Percentiles rank a stretch among this genome's conserved stretches.
These are phyloP conservation scores for Ajuga reptans DNA, from an alignment of 305 asterid genomes.

Conservation along the genomic window DNA sequence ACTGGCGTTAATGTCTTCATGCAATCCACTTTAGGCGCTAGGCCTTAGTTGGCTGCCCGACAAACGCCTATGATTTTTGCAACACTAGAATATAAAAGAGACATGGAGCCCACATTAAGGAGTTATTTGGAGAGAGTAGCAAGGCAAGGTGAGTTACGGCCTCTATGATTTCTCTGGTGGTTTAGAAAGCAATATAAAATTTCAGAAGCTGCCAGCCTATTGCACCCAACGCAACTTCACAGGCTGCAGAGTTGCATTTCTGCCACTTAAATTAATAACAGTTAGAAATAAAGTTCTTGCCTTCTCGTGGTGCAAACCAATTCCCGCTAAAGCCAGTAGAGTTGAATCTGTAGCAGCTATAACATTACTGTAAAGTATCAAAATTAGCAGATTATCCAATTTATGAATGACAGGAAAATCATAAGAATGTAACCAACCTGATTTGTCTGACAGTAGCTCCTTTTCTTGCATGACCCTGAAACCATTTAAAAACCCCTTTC, in stretches of 20 bases:
- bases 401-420: constrained; percentile 16
- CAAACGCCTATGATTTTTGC: too few relatives aligned
- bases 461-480: constrained; percentile 60
- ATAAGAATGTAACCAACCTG: constrained; percentile 45
- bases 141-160: neutral
- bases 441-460: constrained; percentile 97
- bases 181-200: neutral
- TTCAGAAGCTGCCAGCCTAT: constrained; percentile 8
- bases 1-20: too few relatives aligned
- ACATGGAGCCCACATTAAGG: constrained; percentile 7
- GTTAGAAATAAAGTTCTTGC: constrained; percentile 33
- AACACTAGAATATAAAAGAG: neutral
- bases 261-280: constrained; percentile 18
- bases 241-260: constrained; percentile 10
- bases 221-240: constrained; percentile 9
- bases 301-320: constrained; percentile 81
- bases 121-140: constrained; percentile 6
- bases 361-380: constrained; percentile 69
- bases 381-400: constrained; percentile 33
- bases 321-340: constrained; percentile 87
- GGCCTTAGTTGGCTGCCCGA: too few relatives aligned
- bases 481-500: constrained; percentile 91
- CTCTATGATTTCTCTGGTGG: neutral
- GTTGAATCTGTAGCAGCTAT: constrained; percentile 98
- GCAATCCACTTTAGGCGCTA: too few relatives aligned